Percentiles rank a stretch among this genome's conserved stretches.
Conservation (phyloP, 148 eudicot species). For the Cornus kousa region DNA sequence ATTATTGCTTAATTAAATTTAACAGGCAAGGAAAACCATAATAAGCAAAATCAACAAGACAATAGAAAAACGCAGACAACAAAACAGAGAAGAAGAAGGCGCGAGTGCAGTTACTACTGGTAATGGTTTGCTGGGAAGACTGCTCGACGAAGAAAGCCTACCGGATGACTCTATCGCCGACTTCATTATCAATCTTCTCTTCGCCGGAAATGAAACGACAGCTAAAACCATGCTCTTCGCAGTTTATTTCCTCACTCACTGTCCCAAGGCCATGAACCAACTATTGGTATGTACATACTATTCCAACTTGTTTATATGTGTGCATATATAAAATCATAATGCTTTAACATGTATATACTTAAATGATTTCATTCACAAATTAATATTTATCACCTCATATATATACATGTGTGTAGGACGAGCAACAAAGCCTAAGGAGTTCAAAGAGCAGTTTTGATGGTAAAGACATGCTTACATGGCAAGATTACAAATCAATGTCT, state of each 20-base stretch:
- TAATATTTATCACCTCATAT: too few species aligned
- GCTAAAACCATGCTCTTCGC: constrained; percentile 63
- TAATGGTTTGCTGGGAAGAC: constrained; percentile 42
- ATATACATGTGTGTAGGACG: constrained; percentile 28
- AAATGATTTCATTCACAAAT: too few species aligned
- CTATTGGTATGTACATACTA: constrained; percentile 28
- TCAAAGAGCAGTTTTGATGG: constrained; percentile 16
- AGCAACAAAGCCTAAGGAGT: constrained; percentile 39
- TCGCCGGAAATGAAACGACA: constrained; percentile 62
- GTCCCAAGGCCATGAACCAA: constrained; percentile 42
- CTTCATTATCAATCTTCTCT: constrained; percentile 52
- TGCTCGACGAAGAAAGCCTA: constrained; percentile 46
- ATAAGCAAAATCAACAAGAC: constrained; percentile 41
- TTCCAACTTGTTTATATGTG: too few species aligned
- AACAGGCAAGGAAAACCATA: constrained; percentile 49
- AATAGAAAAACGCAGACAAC: constrained; percentile 25
- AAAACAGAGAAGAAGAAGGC: neutral
- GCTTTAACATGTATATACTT: too few species aligned
- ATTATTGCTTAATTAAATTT: too few species aligned
- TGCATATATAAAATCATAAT: too few species aligned
- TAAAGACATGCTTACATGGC: constrained; percentile 45
- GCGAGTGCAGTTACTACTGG: neutral
- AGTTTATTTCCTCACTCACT: constrained; percentile 48
- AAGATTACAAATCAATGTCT: constrained; percentile 57
- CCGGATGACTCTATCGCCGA: constrained; percentile 41